Base-by-base conservation (phyloP, 805 yeast species). In the Wickerhamomyces xylosicus region DNA sequence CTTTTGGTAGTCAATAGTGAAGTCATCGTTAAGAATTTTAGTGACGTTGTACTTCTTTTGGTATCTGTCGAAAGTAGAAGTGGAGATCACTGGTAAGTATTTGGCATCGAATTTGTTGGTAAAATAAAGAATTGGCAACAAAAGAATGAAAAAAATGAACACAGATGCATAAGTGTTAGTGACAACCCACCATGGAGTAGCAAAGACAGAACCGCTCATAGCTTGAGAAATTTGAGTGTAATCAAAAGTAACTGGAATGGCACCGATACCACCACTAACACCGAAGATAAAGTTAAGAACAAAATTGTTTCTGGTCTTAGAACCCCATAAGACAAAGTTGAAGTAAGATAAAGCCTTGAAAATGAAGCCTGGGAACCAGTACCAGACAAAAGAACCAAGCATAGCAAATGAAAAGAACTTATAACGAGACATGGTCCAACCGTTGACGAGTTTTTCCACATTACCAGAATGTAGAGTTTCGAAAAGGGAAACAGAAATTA, bases 351-450 rank as follows among this genome's bases (percentile, higher is more conserved):
- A 64, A 2, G 76, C 85, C 14, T 64, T 61, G 59, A 78, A 78
- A 19, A 82, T 61, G 50, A 64, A 79, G 40, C 78, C 81, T 3
- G 86, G 85, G 46, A 81, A 58, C 77, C 81, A 79, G 50, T 74
- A 74, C 71, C 78, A 79, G 3, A 67, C 44, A 47, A 77, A 77
- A 19, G 67, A 54, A n/a, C 58, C 54, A 14, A 48, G 37, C 38
- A 73, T 63, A 2, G 63, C 64, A 28, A 61, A 38, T 22, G 63
- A 43, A 57, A 79, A 78, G 46, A 75, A 70, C 39, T 55, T 59
- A 47, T 66, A 68, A 39, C 78, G 64, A 5, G 74, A 60, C 33
- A 77, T 63, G 28, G 53, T 67, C 85, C 85, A 78, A 3, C 84
- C 83, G 48, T 73, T 64, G 22, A 74, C 69, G 45, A 67, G 10